These are phyloP conservation scores for Penicillium paradoxum DNA, from an alignment of 495 filamentous ascomycete genomes.

Conservation along the genomic window DNA sequence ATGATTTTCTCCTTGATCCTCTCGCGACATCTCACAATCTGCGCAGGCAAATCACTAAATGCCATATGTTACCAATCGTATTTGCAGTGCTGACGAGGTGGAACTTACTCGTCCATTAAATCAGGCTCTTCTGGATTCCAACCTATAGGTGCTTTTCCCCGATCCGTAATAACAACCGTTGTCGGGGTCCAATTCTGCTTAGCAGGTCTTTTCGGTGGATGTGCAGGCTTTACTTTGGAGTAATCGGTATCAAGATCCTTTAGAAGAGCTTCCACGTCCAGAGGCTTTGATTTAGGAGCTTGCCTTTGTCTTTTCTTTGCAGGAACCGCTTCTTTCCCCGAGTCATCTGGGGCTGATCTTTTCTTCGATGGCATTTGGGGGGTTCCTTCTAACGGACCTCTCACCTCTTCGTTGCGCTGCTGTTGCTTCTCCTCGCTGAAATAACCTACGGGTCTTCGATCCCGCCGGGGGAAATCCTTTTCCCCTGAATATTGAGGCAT, in stretches of 20 bases:
- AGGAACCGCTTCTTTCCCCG: background rate
- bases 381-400: background rate
- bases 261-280: background rate
- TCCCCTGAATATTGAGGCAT: too few species aligned
- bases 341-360: background rate
- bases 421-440: background rate
- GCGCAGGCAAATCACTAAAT: constrained; percentile 1
- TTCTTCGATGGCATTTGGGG: background rate
- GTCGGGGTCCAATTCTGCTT: background rate
- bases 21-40: constrained; percentile 5
- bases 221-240: background rate
- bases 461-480: too few species aligned
- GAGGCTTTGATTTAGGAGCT: background rate
- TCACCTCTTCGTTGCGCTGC: background rate
- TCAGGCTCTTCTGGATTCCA: constrained; percentile 8
- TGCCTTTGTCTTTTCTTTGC: background rate
- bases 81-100: too few species aligned
- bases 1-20: constrained; percentile 3
- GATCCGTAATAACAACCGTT: background rate
- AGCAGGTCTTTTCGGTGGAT: background rate
- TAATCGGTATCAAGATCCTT: background rate
- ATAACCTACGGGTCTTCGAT: background rate
- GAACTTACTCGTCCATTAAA: background rate
- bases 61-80: background rate
- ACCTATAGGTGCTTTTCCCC: background rate